Conservation (phyloP, 768 basidiomycete species). For the Amanita exitialis region DNA sequence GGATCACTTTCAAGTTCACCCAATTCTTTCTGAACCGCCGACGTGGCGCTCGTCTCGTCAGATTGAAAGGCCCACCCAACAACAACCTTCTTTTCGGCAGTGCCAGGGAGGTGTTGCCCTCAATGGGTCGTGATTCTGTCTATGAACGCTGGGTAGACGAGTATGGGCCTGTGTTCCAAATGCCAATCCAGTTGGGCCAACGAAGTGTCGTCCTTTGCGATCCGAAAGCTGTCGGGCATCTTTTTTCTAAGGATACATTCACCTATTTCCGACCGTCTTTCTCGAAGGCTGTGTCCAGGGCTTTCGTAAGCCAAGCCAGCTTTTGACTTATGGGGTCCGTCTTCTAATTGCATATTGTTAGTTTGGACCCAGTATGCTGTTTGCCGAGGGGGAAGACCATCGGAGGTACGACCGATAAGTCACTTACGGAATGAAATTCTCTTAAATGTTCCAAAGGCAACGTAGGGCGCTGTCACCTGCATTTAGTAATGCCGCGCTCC, state of each 20-base stretch:
- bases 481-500: background rate
- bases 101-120: background rate
- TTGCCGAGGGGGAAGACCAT: slow-evolving; percentile 37
- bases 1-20: background rate
- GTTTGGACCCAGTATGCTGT: slow-evolving; percentile 31
- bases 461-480: slow-evolving; percentile 21
- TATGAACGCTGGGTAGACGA: slow-evolving; percentile 36
- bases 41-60: background rate
- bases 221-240: slow-evolving; percentile 41
- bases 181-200: slow-evolving; percentile 26
- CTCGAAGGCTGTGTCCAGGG: slow-evolving; percentile 23
- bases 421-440: background rate
- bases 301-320: slow-evolving; percentile 19
- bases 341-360: slow-evolving; percentile 5
- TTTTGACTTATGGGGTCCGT: background rate
- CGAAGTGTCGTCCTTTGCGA: slow-evolving; percentile 29
- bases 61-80: background rate
- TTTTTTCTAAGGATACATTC: slow-evolving; percentile 39
- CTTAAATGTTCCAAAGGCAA: slow-evolving; percentile 21
- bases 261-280: slow-evolving; percentile 32
- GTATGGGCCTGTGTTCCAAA: slow-evolving; percentile 35
- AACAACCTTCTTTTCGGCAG: background rate
- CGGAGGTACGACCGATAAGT: slow-evolving; percentile 20
- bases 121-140: slow-evolving; percentile 7
- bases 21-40: background rate